Conservation (phyloP, 1,284 basidiomycete genomes). For the Ceratobasidium sp. region DNA sequence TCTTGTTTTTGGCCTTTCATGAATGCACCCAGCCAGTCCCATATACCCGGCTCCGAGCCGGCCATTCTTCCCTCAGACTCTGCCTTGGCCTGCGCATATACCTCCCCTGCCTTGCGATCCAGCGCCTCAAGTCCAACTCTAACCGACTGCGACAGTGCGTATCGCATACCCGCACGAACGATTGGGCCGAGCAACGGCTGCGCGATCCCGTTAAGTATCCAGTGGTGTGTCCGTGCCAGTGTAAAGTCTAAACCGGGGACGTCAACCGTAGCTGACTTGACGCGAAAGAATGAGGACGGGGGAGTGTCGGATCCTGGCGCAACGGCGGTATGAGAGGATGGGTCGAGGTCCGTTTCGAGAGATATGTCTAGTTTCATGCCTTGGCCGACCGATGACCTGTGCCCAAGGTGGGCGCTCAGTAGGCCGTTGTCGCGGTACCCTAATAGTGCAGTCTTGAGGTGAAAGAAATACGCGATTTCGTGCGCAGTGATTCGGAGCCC, state of each 20-base stretch:
- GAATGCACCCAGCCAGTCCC: slow-evolving; percentile 56
- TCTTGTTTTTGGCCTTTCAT: slow-evolving; percentile 47
- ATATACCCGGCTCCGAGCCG: slow-evolving; percentile 46
- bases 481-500: slow-evolving; percentile 59
- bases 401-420: slow-evolving; percentile 58
- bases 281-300: slow-evolving; percentile 56
- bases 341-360: slow-evolving; percentile 54
- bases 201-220: slow-evolving; percentile 62
- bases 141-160: slow-evolving; percentile 55
- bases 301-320: slow-evolving; percentile 6
- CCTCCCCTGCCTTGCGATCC: slow-evolving; percentile 51
- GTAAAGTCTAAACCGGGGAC: slow-evolving; percentile 58
- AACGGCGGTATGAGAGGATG: slow-evolving; percentile 21
- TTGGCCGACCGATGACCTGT: slow-evolving; percentile 49
- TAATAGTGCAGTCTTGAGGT: slow-evolving; percentile 54
- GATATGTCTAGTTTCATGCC: slow-evolving; percentile 59
- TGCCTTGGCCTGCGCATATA: slow-evolving; percentile 48
- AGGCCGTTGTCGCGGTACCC: slow-evolving; percentile 63
- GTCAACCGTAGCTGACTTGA: slow-evolving; percentile 56
- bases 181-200: slow-evolving; percentile 60
- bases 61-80: slow-evolving; percentile 41
- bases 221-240: slow-evolving; percentile 60
- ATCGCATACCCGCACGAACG: slow-evolving; percentile 52
- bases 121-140: slow-evolving; percentile 53
- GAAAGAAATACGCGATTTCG: slow-evolving; percentile 61